Percentiles rank a stretch among this genome's conserved stretches.
Evolutionary conservation across 768 basidiomycete genomes (phyloP).

Genomic region (Auricularia sp.): DNA sequence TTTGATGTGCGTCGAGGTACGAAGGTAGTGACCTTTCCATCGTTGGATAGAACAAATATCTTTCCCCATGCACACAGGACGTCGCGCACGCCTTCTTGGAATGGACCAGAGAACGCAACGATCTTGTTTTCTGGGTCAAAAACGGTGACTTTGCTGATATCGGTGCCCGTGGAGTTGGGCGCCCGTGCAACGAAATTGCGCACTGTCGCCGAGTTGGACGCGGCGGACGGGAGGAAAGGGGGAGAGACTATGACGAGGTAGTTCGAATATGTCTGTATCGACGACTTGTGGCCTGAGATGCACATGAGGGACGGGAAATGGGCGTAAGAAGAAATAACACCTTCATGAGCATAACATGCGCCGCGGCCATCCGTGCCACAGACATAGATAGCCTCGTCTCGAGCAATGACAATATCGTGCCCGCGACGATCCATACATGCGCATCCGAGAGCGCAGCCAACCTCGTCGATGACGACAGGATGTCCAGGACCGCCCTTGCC

Average conservation of each 20-base stretch:
- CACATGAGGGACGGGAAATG: too few relatives aligned
- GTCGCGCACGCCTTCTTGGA: conserved; percentile 74
- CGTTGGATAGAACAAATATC: conserved; percentile 68
- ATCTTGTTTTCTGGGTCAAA: conserved; percentile 91
- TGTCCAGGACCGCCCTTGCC: conserved; percentile 54
- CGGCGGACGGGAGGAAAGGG: conserved; percentile 57
- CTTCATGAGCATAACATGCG: conserved; percentile 86
- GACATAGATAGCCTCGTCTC: conserved; percentile 86
- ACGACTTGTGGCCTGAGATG: conserved; percentile 56
- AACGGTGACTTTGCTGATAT: conserved; percentile 71
- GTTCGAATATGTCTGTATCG: conserved; percentile 66
- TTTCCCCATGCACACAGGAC: conserved; percentile 75
- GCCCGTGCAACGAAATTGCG: conserved; percentile 58
- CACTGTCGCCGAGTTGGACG: conserved; percentile 63
- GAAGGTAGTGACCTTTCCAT: conserved; percentile 48
- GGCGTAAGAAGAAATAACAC: conserved; percentile 25
- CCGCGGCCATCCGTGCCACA: conserved; percentile 76
- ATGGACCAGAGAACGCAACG: conserved; percentile 72
- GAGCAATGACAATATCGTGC: conserved; percentile 72
- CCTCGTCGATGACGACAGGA: conserved; percentile 70
- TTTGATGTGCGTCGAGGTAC: too few relatives aligned
- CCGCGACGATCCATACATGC: conserved; percentile 66
- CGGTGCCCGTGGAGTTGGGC: conserved; percentile 34
- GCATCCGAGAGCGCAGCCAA: conserved; percentile 78
- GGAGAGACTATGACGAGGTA: conserved; percentile 89